Conservation (phyloP, 257 asterid species). For the Forsythia viridissima region DNA sequence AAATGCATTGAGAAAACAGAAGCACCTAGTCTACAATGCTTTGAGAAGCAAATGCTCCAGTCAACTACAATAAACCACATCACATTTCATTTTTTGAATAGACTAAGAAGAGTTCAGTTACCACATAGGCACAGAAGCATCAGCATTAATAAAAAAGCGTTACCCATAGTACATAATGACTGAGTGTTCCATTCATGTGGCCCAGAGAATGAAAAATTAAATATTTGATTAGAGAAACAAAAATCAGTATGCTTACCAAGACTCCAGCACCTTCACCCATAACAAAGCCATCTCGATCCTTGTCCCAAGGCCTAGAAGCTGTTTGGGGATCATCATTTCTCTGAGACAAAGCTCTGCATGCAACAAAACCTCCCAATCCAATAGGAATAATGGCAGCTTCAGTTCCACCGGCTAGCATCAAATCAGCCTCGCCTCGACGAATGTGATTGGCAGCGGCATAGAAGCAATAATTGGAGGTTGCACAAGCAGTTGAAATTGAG, state of each 20-base stretch:
- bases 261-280: constrained; percentile 72
- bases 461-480: constrained; percentile 70
- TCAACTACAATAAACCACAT: constrained; percentile 1
- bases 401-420: constrained; percentile 73
- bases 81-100: not conserved
- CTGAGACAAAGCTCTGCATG: constrained; percentile 72
- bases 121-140: not conserved
- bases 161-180: not conserved
- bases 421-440: constrained; percentile 66
- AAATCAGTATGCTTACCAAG: constrained; percentile 36
- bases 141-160: not conserved
- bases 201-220: not conserved
- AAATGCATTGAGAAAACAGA: not conserved
- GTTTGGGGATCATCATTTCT: constrained; percentile 70
- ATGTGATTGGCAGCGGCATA: constrained; percentile 75
- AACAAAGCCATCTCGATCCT: constrained; percentile 58
- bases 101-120: not conserved
- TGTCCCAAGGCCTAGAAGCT: constrained; percentile 80
- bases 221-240: not conserved
- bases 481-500: constrained; percentile 74
- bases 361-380: constrained; percentile 70
- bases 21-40: not conserved
- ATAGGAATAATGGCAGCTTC: constrained; percentile 60
- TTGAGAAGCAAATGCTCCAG: not conserved
- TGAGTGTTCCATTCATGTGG: not conserved